Conservation (phyloP, 768 basidiomycete species). For the Hericium rajendrae region DNA sequence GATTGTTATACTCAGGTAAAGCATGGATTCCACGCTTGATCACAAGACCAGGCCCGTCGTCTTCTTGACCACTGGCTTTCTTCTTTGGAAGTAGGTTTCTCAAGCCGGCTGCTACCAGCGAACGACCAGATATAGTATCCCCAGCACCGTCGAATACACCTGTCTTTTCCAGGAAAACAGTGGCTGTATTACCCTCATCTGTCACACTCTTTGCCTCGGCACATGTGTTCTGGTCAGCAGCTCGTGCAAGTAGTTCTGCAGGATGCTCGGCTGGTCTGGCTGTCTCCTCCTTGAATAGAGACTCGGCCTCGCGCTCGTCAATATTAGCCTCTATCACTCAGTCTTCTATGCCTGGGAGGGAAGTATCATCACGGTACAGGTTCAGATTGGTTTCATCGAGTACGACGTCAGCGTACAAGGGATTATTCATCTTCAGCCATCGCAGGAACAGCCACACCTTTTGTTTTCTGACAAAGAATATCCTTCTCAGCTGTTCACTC, state of each 20-base stretch:
- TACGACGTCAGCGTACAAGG: constrained; percentile 12
- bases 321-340: constrained; percentile 14
- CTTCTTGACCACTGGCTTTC: constrained; percentile 1
- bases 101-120: constrained; percentile 19
- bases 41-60: constrained; percentile 19
- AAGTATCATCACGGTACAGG: not conserved
- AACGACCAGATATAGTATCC: constrained; percentile 14
- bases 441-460: constrained; percentile 19
- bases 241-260: not conserved
- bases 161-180: constrained; percentile 19
- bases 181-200: not conserved
- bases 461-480: constrained; percentile 17
- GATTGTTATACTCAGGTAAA: constrained; percentile 24
- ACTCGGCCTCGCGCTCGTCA: not conserved
- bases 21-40: constrained; percentile 13
- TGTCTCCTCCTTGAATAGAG: constrained; percentile 20
- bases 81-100: constrained; percentile 14
- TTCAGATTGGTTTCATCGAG: not conserved
- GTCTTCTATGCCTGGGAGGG: not conserved
- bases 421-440: constrained; percentile 18
- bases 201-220: too few species aligned
- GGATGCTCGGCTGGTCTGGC: constrained; percentile 21
- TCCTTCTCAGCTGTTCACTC: constrained; percentile 4
- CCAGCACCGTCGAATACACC: constrained; percentile 23
- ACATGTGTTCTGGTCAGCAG: too few species aligned